phyloP scores from a whole-genome alignment of 148 eudicot species.

The Rheum nobile region DNA sequence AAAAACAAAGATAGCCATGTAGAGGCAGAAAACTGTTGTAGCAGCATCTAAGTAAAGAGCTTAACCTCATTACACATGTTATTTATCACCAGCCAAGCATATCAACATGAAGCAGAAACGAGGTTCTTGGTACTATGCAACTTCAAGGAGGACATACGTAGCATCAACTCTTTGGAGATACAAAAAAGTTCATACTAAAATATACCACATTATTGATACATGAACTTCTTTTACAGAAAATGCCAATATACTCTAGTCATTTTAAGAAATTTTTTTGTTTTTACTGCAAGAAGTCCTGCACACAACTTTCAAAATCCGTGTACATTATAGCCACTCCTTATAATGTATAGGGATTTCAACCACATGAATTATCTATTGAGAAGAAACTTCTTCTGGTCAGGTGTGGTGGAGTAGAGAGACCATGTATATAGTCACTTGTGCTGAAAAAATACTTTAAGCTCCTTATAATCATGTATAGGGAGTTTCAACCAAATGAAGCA shows the following conservation, averaged over 20 bases:
- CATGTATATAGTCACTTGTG: no score
- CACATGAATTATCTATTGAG: no score
- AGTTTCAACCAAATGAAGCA: background rate
- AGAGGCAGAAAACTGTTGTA: background rate
- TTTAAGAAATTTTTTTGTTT: background rate
- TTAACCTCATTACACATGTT: background rate
- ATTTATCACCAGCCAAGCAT: background rate
- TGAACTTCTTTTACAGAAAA: background rate
- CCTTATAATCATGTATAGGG: no score
- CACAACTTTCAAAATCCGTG: background rate
- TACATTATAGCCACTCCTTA: no score
- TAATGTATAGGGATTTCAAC: no score
- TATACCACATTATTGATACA: background rate
- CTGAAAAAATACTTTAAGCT: no score
- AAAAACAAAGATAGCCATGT: background rate
- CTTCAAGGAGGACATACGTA: background rate
- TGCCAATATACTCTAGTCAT: background rate
- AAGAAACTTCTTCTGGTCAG: no score
- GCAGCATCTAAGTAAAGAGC: background rate
- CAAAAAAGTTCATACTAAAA: background rate
- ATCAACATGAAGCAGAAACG: background rate
- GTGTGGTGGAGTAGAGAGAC: no score
- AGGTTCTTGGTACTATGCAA: background rate
- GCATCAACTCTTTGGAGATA: background rate
- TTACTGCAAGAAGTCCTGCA: background rate